A percentile compares a stretch with the other conserved stretches of the same genome.
phyloP scores from a whole-genome alignment of 345 rosid genomes.

The Lenwebbia sp. region DNA sequence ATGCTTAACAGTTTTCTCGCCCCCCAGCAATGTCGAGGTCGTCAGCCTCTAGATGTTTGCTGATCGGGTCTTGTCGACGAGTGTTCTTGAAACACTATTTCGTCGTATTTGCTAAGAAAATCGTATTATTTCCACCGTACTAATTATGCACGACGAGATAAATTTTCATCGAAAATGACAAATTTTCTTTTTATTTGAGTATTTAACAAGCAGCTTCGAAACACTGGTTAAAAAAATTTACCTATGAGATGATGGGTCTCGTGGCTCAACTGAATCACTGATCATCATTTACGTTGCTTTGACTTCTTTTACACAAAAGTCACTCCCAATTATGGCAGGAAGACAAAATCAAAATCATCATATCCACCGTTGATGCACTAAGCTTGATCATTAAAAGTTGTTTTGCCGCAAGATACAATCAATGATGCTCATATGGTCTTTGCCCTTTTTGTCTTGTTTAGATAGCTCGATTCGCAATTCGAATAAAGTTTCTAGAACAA shows the following conservation, averaged over 20 bases:
- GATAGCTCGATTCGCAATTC: not conserved
- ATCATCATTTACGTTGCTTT: not conserved
- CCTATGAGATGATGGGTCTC: not conserved
- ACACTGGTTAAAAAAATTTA: not conserved
- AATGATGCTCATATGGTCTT: not conserved
- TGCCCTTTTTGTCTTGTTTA: not conserved
- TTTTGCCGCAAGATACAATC: not conserved
- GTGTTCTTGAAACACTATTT: accelerated
- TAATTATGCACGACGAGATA: not conserved
- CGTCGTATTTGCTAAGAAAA: not conserved
- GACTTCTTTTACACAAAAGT: not conserved
- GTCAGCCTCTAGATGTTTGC: not conserved
- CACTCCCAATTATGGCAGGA: not conserved
- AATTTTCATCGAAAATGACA: too few species aligned
- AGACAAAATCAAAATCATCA: not conserved
- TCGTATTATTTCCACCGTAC: not conserved
- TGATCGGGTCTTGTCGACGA: not conserved
- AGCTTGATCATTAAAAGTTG: not conserved
- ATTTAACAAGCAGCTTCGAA: not conserved
- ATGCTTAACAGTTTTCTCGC: not conserved
- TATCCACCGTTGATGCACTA: not conserved
- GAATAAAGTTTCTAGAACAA: not conserved
- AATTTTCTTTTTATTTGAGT: not conserved
- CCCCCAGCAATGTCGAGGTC: too few species aligned
- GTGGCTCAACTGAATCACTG: not conserved